Base-by-base conservation (phyloP, 1,284 basidiomycete genomes). In the Sporisorium iseilematis-ciliati region DNA sequence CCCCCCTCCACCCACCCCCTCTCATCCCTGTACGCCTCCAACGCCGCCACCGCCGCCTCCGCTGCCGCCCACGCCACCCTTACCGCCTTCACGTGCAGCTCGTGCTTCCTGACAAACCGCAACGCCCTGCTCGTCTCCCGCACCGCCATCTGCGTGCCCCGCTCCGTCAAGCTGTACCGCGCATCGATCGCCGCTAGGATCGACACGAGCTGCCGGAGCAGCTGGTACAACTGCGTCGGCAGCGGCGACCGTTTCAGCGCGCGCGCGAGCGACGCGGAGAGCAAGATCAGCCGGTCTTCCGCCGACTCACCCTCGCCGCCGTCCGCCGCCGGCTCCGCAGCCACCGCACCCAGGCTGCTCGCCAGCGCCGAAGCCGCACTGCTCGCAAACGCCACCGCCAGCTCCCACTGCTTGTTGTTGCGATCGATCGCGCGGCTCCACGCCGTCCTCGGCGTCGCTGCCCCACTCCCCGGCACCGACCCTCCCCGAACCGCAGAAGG, bases 11-110 rank as follows among this genome's bases (percentile, higher is more conserved):
- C 31, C 63, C 73, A 76, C 3, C 60, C 65, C 26, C 38, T 49
- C 33, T 79, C 77, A 35, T 79, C 77, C 12, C 77, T 38, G 26
- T 77, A 79, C 20, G 77, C 77, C 41, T 79, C 77, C 7, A 79
- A 40, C 16, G 75, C 77, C 0, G 77, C 77, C 2, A 79, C 67
- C 8, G 74, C 72, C 5, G 75, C 75, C 58, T 79, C 77, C 1
- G 67, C 65, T 0, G 74, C 64, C 0, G 77, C 75, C 75, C 75
- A 77, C 3, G 67, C 65, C 0, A 68, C 72, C 0, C 74, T 21
- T 2, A 79, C 75, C 18, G 72, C 75, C 25, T 69, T 77, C 46
- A 79, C 68, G 23, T 79, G 77, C 46, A 77, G 49, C n/a, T 77
- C 75, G 50, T 75, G 71, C 16, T 50, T 54, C 1, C 77, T 3